phyloP scores from a whole-genome alignment of 2,329 filamentous ascomycete genomes.

The Penicillium sp. region DNA sequence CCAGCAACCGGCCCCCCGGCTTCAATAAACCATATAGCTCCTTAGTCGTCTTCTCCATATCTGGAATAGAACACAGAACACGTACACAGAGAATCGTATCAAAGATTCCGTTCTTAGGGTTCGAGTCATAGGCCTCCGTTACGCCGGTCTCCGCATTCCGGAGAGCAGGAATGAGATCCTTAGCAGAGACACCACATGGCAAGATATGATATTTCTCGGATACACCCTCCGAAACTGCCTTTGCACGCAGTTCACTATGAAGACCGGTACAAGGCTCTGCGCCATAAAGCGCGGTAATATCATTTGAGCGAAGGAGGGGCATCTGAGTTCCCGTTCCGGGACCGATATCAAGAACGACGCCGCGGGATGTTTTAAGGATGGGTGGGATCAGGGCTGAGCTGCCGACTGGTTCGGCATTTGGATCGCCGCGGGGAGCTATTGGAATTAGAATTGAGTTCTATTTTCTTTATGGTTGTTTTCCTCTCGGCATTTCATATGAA shows the following conservation, averaged over 20 bases:
- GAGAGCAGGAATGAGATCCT: slow-evolving; percentile 44
- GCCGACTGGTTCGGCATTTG: slow-evolving; percentile 9
- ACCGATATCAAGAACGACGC: slow-evolving; percentile 51
- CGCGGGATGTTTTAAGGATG: slow-evolving; percentile 41
- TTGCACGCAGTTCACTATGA: slow-evolving; percentile 45
- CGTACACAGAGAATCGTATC: slow-evolving; percentile 58
- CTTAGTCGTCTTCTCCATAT: slow-evolving; percentile 46
- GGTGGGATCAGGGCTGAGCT: slow-evolving; percentile 43
- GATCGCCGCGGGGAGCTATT: neutral
- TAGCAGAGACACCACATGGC: slow-evolving; percentile 48
- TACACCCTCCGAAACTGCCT: slow-evolving; percentile 45
- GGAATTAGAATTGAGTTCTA: neutral
- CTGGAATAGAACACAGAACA: slow-evolving; percentile 57
- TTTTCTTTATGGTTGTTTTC: neutral
- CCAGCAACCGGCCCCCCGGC: slow-evolving; percentile 56
- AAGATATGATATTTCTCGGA: slow-evolving; percentile 53
- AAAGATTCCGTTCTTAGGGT: slow-evolving; percentile 44
- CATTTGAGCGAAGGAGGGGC: slow-evolving; percentile 43
- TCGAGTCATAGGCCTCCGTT: slow-evolving; percentile 25
- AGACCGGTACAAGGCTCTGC: slow-evolving; percentile 54
- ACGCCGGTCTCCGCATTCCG: slow-evolving; percentile 24
- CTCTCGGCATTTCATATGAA: neutral
- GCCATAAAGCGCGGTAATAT: slow-evolving; percentile 53
- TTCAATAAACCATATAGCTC: slow-evolving; percentile 54
- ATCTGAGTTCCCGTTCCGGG: slow-evolving; percentile 57